Base-by-base conservation (phyloP, 176 grass and related monocot species). In the Cymbopogon citratus region DNA sequence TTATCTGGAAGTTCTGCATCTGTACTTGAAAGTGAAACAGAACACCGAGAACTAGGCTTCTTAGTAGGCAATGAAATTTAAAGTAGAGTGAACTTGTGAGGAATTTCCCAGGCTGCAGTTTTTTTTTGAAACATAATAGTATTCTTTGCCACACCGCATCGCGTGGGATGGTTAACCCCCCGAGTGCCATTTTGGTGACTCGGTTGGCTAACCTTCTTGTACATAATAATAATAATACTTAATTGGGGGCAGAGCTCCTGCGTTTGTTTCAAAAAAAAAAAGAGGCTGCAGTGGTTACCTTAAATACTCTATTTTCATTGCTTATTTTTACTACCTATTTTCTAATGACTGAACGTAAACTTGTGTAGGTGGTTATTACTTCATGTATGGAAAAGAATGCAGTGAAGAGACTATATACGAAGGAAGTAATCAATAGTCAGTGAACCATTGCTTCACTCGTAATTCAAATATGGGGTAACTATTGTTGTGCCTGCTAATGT, bases 331-430 rank as follows among this genome's bases (percentile, higher is more conserved):
- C n/a, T 45, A 45, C 24, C 12, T 52, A 52, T 71, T 27, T 9
- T 73, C 26, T 51, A 51, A 31, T 54, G 19, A 23, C 72, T 74
- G 48, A 54, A 34, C 4, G 35, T 54, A 16, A 31, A 28, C 9
- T 25, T 35, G 1, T 74, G 12, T 24, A 75, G 73, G 28, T 75
- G 73, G 73, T 11, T 75, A 75, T 35, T 75, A 38, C 49, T 75
- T 75, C 49, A 75, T 57, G 49, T 38, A 57, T 12, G 73, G 73
- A n/a, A 60, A 75, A 59, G 73, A 75, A 59, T 75, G 73, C 33
- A 75, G 73, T 23, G 73, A 75, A 39, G 73, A 75, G 34, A 59
- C 31, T 59, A 75, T 75, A 36, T 59, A 75, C 5, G 73, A 21
- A 75, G 29, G 29, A 52, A 75, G 33, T 24, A 57, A 59, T 24